These are phyloP conservation scores for Paramyrothecium roridum DNA, from an alignment of 2,329 filamentous ascomycete species.

Conservation along the genomic window DNA sequence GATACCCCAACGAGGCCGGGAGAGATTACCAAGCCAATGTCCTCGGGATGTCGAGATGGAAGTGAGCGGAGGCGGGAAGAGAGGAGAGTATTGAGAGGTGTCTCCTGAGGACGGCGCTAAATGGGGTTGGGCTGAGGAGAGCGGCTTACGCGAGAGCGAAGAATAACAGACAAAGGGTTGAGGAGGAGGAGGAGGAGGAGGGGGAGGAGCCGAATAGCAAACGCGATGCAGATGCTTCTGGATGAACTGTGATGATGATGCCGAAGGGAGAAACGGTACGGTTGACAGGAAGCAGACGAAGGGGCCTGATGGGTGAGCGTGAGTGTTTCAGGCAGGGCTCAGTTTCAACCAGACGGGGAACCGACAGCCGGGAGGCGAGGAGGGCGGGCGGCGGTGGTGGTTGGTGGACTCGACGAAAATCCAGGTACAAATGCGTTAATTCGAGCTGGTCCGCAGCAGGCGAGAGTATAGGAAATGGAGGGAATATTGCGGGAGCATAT, in stretches of 20 bases:
- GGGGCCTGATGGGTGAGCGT: slow-evolving; percentile 2
- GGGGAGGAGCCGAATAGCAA: background rate
- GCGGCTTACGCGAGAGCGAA: background rate
- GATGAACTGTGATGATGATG: background rate
- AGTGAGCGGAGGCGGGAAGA: background rate
- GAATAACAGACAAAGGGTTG: background rate
- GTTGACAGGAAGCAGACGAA: background rate
- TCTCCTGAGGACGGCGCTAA: background rate
- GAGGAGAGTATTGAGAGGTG: background rate
- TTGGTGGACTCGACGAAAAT: background rate
- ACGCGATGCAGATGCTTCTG: background rate
- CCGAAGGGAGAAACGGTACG: background rate
- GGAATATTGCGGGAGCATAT: background rate
- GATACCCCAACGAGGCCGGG: background rate
- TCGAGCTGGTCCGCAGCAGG: too few relatives aligned
- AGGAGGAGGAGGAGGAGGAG: background rate
- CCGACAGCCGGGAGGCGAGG: background rate
- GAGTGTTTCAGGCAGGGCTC: slow-evolving; percentile 20
- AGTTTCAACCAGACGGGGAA: slow-evolving; percentile 6
- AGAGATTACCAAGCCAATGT: background rate
- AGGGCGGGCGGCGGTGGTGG: background rate
- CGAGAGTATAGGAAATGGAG: background rate
- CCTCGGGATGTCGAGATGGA: background rate
- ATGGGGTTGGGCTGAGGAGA: background rate
- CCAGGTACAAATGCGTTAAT: background rate